Conservation (phyloP, 169 alveolate genomes). For the Babesia caballi region DNA sequence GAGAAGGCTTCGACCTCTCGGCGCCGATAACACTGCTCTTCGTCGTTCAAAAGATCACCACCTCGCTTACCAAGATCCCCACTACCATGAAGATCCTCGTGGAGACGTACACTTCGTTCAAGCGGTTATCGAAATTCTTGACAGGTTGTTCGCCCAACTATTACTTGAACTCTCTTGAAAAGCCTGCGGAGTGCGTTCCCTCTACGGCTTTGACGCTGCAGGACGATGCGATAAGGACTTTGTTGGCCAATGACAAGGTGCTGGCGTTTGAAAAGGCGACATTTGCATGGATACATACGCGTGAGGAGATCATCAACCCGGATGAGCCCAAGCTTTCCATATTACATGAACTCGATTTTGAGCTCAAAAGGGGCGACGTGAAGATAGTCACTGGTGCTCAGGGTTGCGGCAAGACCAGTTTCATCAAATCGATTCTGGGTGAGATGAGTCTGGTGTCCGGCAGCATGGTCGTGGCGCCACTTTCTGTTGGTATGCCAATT, state of each 20-base stretch:
- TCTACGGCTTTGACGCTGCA: not conserved
- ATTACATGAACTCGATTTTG: slow-evolving; percentile 14
- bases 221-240: not conserved
- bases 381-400: slow-evolving; percentile 48
- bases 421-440: slow-evolving; percentile 59
- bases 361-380: slow-evolving; percentile 49
- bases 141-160: slow-evolving; percentile 53
- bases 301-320: not conserved
- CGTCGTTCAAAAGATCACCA: slow-evolving; percentile 19
- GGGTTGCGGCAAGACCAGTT: slow-evolving; percentile 61
- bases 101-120: slow-evolving; percentile 18
- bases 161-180: not conserved
- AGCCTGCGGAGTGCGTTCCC: not conserved
- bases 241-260: not conserved
- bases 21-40: slow-evolving; percentile 31
- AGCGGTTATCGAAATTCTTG: slow-evolving; percentile 15
- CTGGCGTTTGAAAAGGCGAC: slow-evolving; percentile 31
- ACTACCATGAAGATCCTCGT: slow-evolving; percentile 16
- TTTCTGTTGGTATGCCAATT: slow-evolving; percentile 54
- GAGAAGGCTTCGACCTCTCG: slow-evolving; percentile 1
- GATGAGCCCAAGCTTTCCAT: not conserved
- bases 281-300: slow-evolving; percentile 26
- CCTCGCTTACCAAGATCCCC: slow-evolving; percentile 20
- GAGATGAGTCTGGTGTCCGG: slow-evolving; percentile 63
- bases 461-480: slow-evolving; percentile 62